Percentiles rank a stretch among this genome's conserved stretches.
Evolutionary conservation across 2,329 filamentous ascomycete genomes (phyloP).

Genomic region (Fusarium haematococcum): DNA sequence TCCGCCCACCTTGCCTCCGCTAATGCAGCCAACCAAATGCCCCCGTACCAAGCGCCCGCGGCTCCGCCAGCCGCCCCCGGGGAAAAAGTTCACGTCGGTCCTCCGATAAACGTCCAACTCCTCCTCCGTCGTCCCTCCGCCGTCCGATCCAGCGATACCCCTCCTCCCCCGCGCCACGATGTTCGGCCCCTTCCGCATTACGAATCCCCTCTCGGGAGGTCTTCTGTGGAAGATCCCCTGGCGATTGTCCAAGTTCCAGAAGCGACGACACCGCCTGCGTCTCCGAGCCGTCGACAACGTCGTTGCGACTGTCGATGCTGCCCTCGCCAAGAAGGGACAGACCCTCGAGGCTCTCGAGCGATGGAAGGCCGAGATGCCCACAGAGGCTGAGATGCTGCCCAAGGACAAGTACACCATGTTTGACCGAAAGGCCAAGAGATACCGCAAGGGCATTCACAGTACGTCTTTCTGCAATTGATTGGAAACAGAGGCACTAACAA

Average conservation of each 20-base stretch:
- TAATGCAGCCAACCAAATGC: constrained; percentile 24
- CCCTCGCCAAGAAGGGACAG: constrained; percentile 79
- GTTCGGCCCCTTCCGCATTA: constrained; percentile 87
- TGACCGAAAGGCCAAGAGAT: constrained; percentile 94
- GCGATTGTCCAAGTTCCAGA: constrained; percentile 92
- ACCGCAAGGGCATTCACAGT: constrained; percentile 98
- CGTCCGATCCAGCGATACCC: constrained; percentile 17
- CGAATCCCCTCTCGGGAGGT: constrained; percentile 80
- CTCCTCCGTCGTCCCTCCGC: constrained; percentile 10
- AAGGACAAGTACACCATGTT: constrained; percentile 99
- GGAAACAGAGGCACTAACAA: constrained; percentile 32
- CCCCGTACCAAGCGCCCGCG: constrained; percentile 16
- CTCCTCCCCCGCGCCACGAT: constrained; percentile 60
- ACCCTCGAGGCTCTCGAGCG: constrained; percentile 82
- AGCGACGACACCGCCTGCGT: constrained; percentile 85
- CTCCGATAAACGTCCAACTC: constrained; percentile 25
- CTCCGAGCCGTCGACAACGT: constrained; percentile 88
- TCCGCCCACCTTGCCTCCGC: constrained; percentile 39
- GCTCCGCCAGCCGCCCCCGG: constrained; percentile 28
- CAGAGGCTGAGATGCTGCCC: constrained; percentile 93
- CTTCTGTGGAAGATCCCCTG: constrained; percentile 98
- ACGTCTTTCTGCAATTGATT: constrained; percentile 55
- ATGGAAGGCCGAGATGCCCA: constrained; percentile 97
- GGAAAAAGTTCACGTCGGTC: constrained; percentile 42
- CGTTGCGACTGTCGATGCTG: constrained; percentile 84